A percentile compares a stretch with the other conserved stretches of the same genome.
Evolutionary conservation across 2,329 filamentous ascomycete species (phyloP).

Genomic region (Aspergillus novofumigatus): DNA sequence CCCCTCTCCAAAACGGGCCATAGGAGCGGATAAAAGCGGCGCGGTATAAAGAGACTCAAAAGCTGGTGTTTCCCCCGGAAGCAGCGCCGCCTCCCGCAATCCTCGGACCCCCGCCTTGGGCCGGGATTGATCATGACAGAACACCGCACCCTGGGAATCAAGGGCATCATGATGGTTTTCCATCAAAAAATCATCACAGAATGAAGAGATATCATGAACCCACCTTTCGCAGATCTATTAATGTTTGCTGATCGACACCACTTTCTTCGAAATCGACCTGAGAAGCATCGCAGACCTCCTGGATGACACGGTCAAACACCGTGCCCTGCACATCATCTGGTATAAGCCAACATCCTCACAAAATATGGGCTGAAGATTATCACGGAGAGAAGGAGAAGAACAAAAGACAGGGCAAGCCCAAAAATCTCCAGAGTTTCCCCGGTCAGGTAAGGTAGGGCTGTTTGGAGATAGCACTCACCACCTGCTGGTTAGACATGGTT

Average conservation of each 20-base stretch:
- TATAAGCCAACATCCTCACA: constrained; percentile 25
- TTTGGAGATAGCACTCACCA: constrained; percentile 40
- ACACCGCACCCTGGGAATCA: constrained; percentile 19
- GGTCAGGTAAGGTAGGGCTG: constrained; percentile 13
- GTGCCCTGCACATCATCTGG: constrained; percentile 51
- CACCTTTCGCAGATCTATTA: constrained; percentile 86
- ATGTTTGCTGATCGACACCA: constrained; percentile 79
- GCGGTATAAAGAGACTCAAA: constrained; percentile 41
- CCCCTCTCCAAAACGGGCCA: not conserved
- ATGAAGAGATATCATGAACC: constrained; percentile 37
- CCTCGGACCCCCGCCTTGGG: constrained; percentile 28
- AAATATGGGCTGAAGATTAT: not conserved
- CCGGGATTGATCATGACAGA: constrained; percentile 15
- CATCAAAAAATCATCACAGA: constrained; percentile 10
- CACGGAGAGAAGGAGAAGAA: constrained; percentile 3
- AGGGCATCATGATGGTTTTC: constrained; percentile 3
- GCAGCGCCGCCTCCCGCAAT: constrained; percentile 33
- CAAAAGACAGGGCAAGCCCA: constrained; percentile 1
- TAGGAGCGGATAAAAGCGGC: constrained; percentile 28
- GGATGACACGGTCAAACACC: constrained; percentile 88
- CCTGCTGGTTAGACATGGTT: constrained; percentile 46
- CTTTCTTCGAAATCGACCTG: constrained; percentile 95
- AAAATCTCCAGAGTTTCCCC: constrained; percentile 22
- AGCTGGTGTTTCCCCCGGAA: constrained; percentile 35
- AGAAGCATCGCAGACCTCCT: constrained; percentile 86